Evolutionary conservation across 1,284 basidiomycete genomes (phyloP), one percentile per base, ranked within the genome.

Genomic region (Sanghuangporus baumii): DNA sequence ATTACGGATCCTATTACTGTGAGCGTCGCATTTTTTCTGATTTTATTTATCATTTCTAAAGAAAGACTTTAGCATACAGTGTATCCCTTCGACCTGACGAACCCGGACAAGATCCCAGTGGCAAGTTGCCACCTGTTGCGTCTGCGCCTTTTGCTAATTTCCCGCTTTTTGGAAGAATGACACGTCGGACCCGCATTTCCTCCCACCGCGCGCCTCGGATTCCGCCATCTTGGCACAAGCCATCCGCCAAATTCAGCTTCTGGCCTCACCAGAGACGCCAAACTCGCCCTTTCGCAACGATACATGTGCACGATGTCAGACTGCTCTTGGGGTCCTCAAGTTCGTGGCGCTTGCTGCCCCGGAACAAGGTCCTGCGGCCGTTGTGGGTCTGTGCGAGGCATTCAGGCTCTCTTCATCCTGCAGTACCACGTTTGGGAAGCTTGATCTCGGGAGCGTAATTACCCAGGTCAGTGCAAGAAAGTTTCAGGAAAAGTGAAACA

Each of bases 1-100:
- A 81, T 90, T 54, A 82, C 86, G 3, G 87, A 91, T 69, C 84
- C 85, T 9, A 79, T 88, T 36, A 77, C 78, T 34, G 88, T 86
- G 72, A 67, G 75, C 51, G 8, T 37, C 9, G 2, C 20, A 67
- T 60, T n/a, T 68, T 23, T 2, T 37, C 5, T 20, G 3, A 31
- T 47, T 41, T 12, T 18, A 46, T 59, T 48, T 8, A 31, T 60
- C 43, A 63, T 48, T 48, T 60, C 37, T 11, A 37, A 55, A 61
- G 56, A 51, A 43, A 31, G 18, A 31, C 11, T 43, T 2, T 12
- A 63, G 61, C 26, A 59, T 37, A 59, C 37, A 38, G 76, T 74
- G 8, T 89, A 85, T 67, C 82, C 86, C 1, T 73, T 80, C 46
- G 72, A 74, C 23, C 75, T 90, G 67, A 89, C 88, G 3, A 74